Conservation (phyloP, 2,329 filamentous ascomycete genomes). For the Calonectria multiphialidica region DNA sequence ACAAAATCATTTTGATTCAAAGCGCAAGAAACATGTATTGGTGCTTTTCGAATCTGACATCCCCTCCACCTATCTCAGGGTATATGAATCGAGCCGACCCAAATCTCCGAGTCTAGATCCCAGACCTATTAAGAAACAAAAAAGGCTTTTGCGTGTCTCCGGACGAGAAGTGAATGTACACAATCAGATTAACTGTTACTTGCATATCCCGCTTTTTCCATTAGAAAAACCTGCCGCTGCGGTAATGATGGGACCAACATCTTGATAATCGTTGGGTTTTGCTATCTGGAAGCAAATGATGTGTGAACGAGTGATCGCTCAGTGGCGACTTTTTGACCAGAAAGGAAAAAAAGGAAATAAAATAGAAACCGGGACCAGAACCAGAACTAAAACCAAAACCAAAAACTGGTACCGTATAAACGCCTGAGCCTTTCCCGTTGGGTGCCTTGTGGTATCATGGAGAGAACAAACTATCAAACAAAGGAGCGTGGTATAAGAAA, state of each 20-base stretch:
- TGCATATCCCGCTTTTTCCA: background rate
- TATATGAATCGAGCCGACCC: background rate
- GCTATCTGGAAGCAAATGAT: background rate
- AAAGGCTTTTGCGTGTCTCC: background rate
- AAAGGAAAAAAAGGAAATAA: background rate
- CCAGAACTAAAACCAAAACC: no score
- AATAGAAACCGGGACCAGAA: background rate
- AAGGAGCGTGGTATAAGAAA: constrained; percentile 13
- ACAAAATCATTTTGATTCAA: background rate
- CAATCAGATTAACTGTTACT: background rate
- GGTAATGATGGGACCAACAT: background rate
- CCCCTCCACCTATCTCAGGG: constrained; percentile 5
- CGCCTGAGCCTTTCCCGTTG: constrained; percentile 2
- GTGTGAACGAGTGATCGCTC: background rate
- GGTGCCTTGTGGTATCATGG: constrained; percentile 35
- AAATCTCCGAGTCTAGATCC: background rate
- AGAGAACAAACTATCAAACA: background rate
- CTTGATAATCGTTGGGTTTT: background rate
- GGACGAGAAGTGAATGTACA: constrained; percentile 10
- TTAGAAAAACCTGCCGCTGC: background rate
- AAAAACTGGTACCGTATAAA: no score
- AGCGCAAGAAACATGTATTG: background rate
- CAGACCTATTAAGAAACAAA: constrained; percentile 6
- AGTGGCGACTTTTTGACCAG: background rate
- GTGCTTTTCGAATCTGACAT: background rate